These are phyloP conservation scores for Naganishia cerealis DNA, from an alignment of 1,284 basidiomycete genomes.

Conservation along the genomic window DNA sequence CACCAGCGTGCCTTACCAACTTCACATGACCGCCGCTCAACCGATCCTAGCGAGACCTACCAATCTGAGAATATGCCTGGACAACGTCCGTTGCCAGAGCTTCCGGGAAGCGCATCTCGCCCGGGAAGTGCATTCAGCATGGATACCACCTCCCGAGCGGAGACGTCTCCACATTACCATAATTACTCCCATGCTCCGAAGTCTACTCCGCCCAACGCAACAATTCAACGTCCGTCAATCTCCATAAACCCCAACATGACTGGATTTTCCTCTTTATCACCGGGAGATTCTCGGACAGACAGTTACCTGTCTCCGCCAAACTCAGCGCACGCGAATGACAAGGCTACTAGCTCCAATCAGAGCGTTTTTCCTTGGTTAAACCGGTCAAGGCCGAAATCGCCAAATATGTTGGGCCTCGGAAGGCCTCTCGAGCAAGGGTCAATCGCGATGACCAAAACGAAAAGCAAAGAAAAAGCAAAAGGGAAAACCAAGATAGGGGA, in stretches of 20 bases:
- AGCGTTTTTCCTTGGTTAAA: conserved; percentile 28
- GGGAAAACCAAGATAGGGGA: conserved; percentile 9
- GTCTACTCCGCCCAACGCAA: not conserved
- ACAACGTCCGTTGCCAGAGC: conserved; percentile 17
- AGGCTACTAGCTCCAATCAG: conserved; percentile 9
- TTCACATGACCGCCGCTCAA: not conserved
- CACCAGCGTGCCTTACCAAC: not conserved
- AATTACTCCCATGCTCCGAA: not conserved
- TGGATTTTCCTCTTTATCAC: not conserved
- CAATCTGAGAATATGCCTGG: not conserved
- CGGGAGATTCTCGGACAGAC: not conserved
- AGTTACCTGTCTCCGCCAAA: not conserved
- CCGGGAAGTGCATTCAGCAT: not conserved
- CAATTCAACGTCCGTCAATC: conserved; percentile 12
- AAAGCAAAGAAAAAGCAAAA: conserved; percentile 22
- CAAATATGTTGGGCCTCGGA: conserved; percentile 4
- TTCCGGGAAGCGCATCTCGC: conserved; percentile 2
- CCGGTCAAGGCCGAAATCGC: conserved; percentile 17
- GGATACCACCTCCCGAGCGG: not conserved
- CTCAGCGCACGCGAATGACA: not conserved
- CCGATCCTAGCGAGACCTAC: not conserved
- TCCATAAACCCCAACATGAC: conserved; percentile 6
- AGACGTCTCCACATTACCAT: not conserved
- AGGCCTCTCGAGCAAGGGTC: conserved; percentile 5
- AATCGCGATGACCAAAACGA: conserved; percentile 12